A percentile compares a stretch with the other conserved stretches of the same genome.
Conservation (phyloP, 2,329 filamentous ascomycete species). For the Cytospora piceae region DNA sequence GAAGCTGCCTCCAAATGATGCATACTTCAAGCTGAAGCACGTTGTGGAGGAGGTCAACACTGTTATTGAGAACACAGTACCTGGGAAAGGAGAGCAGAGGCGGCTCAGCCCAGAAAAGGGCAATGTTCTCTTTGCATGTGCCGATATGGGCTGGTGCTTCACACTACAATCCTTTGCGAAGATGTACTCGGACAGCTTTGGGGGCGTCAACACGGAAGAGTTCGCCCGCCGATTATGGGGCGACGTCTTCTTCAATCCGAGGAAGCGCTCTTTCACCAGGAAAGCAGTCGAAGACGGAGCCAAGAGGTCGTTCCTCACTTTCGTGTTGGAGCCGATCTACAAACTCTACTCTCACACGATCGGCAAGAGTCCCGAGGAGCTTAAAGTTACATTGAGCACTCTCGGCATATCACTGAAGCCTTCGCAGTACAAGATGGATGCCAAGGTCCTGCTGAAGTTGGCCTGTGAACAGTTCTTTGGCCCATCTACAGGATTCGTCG, state of each 20-base stretch:
- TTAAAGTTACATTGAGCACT: slow-evolving; percentile 76
- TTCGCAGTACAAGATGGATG: slow-evolving; percentile 87
- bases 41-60: slow-evolving; percentile 99
- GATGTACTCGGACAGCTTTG: slow-evolving; percentile 92
- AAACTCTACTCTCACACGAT: slow-evolving; percentile 96
- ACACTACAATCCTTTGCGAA: slow-evolving; percentile 91
- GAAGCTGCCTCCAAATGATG: slow-evolving; percentile 90
- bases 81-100: slow-evolving; percentile 76
- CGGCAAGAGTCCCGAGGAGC: slow-evolving; percentile 82
- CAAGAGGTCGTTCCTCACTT: slow-evolving; percentile 88
- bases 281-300: slow-evolving; percentile 81
- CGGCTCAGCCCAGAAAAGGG: slow-evolving; percentile 94
- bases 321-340: slow-evolving; percentile 95
- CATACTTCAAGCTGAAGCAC: slow-evolving; percentile 98
- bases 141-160: slow-evolving; percentile 95
- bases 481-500: slow-evolving; percentile 84
- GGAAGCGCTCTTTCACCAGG: slow-evolving; percentile 86
- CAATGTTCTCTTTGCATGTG: slow-evolving; percentile 96
- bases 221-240: slow-evolving; percentile 91
- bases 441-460: slow-evolving; percentile 82
- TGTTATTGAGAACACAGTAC: slow-evolving; percentile 84
- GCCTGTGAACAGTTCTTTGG: slow-evolving; percentile 98
- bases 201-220: slow-evolving; percentile 78
- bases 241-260: slow-evolving; percentile 93
- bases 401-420: slow-evolving; percentile 89